Conservation (phyloP, 352 stramenopile genomes). For the Globisporangium polare region DNA sequence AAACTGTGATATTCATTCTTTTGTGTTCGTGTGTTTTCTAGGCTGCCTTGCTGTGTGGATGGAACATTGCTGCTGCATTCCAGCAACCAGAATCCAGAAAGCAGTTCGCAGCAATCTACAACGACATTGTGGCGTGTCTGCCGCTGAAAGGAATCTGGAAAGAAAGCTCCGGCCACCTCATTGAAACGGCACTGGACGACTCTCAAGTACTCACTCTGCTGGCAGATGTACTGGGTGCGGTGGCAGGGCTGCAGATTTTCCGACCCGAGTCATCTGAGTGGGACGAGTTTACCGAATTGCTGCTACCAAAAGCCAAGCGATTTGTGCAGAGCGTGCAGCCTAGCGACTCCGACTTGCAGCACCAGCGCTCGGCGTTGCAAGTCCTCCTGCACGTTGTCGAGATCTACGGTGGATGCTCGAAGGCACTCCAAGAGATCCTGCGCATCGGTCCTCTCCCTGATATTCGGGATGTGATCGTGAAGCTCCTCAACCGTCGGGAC, state of each 20-base stretch:
- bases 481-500: slow-evolving; percentile 31
- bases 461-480: slow-evolving; percentile 30
- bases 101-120: slow-evolving; percentile 35
- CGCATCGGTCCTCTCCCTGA: slow-evolving; percentile 32
- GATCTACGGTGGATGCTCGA: slow-evolving; percentile 36
- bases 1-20: not conserved
- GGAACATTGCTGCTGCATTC: slow-evolving; percentile 42
- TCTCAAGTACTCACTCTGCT: slow-evolving; percentile 30
- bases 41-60: slow-evolving; percentile 39
- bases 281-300: slow-evolving; percentile 43
- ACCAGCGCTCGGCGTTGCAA: slow-evolving; percentile 37
- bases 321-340: slow-evolving; percentile 31
- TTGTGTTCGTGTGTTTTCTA: slow-evolving; percentile 21
- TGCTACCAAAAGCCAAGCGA: slow-evolving; percentile 36
- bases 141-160: slow-evolving; percentile 37
- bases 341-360: slow-evolving; percentile 24
- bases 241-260: slow-evolving; percentile 33
- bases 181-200: slow-evolving; percentile 32
- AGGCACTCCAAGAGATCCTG: slow-evolving; percentile 22
- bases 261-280: slow-evolving; percentile 29
- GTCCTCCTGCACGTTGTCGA: slow-evolving; percentile 38
- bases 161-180: slow-evolving; percentile 20
- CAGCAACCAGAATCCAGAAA: slow-evolving; percentile 22
- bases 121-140: slow-evolving; percentile 46
- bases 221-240: slow-evolving; percentile 32